Conservation (phyloP, 164 flowering plant genomes). For the Sextonia rubra region DNA sequence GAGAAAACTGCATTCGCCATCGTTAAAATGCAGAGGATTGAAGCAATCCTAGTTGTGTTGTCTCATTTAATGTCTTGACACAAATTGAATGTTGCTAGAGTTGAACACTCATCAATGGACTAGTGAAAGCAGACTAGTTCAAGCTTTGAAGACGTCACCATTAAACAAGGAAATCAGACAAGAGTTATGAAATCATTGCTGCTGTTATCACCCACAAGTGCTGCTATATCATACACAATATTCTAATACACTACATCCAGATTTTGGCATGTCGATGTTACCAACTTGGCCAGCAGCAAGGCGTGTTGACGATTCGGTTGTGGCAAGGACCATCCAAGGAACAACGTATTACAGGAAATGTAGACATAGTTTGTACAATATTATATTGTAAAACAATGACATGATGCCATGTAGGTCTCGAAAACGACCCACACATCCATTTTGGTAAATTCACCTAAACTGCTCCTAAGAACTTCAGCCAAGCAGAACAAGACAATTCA, state of each 20-base stretch:
- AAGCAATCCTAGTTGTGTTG: neutral
- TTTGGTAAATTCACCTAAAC: slow-evolving; percentile 5
- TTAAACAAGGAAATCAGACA: neutral
- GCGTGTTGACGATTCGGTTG: neutral
- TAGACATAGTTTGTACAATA: neutral
- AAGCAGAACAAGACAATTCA: neutral
- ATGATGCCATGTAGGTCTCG: neutral
- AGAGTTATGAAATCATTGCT: slow-evolving; percentile 2
- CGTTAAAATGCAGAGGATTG: neutral
- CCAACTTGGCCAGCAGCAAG: slow-evolving; percentile 5
- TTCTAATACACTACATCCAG: neutral
- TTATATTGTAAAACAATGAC: neutral
- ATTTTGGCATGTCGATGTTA: slow-evolving; percentile 6
- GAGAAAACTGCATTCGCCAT: neutral
- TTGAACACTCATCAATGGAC: neutral
- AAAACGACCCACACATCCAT: neutral
- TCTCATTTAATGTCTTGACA: neutral
- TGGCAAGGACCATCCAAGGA: neutral
- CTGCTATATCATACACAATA: neutral
- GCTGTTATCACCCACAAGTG: neutral
- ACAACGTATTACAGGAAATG: neutral
- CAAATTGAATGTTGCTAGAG: neutral
- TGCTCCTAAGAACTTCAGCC: slow-evolving; percentile 12
- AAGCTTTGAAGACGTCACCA: neutral
- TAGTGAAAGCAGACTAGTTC: neutral